Evolutionary conservation across 495 filamentous ascomycete species (phyloP), one percentile per base, ranked within the genome.

Genomic region (Coniosporium apollinis): DNA sequence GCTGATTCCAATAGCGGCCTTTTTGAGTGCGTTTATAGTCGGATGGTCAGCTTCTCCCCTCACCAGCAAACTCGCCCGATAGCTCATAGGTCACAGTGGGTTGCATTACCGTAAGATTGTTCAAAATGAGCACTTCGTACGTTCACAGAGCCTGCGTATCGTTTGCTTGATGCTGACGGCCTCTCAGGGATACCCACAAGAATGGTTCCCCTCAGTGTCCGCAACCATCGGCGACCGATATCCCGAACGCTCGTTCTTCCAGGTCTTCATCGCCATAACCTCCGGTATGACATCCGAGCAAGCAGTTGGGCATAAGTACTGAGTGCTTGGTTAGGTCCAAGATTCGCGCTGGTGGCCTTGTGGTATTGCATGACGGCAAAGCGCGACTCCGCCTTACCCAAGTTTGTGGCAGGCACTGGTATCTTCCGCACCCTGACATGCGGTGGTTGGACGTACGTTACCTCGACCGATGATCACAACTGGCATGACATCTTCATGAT

Each of bases 401-500:
- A 89, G 54, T 69, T 86, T 39, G 66, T 96, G 32, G 79, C 79
- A 11, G 68, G 72, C 14, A 70, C 77, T 17, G 91, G 91, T 33
- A 24, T 94, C 30, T 80, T 94, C 49, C 72, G 91, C 43, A 93
- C 87, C 3, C 56, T 99, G 39, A 91, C 85, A 2, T 99, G 91
- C 49, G 91, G 87, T 34, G 91, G 91, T 24, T 99, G 91, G 91
- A 94, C 92, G 22, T 99, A 96, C 54, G 77, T 99, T 33, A 99
- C 91, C 15, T 94, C 86, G 25, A 96, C 91, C 7, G 91, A 99
- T 56, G 84, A 96, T 53, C 91, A 99, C 56, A 73, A 87, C 54
- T 94, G 84, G 85, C 91, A 99, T 51, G 91, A 99, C 55, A 89
- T 94, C 36, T 87, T 96, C 58, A 99, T 99, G 91, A 92, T 99